Evolutionary conservation across 2,329 filamentous ascomycete species (phyloP).

Genomic region (Aspergillus quadricinctus): DNA sequence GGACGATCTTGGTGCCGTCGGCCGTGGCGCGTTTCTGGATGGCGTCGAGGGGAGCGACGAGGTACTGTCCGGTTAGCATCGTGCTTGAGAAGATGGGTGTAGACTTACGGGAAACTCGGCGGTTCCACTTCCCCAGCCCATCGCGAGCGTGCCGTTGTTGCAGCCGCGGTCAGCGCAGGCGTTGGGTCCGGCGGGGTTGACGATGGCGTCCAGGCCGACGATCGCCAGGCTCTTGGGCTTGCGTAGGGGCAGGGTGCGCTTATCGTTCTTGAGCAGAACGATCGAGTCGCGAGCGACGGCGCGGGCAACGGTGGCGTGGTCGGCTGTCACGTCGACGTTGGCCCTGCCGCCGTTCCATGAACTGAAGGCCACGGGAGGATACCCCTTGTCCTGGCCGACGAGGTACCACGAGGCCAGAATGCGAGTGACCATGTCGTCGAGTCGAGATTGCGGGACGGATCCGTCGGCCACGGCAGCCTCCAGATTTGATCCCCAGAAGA

Average conservation of each 20-base stretch:
- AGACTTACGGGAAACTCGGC: slow-evolving; percentile 56
- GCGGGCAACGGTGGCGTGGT: slow-evolving; percentile 37
- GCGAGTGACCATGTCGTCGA: slow-evolving; percentile 59
- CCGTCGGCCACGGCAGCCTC: slow-evolving; percentile 57
- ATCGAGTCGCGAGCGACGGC: slow-evolving; percentile 44
- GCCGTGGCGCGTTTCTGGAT: slow-evolving; percentile 35
- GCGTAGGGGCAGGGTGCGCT: slow-evolving; percentile 41
- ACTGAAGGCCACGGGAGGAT: slow-evolving; percentile 43
- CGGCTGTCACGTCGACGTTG: slow-evolving; percentile 34
- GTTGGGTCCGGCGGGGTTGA: slow-evolving; percentile 45
- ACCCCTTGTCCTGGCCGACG: slow-evolving; percentile 43
- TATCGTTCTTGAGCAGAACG: slow-evolving; percentile 45
- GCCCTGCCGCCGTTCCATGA: slow-evolving; percentile 40
- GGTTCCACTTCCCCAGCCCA: slow-evolving; percentile 72
- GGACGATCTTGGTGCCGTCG: slow-evolving; percentile 40
- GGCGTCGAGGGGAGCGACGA: slow-evolving; percentile 42
- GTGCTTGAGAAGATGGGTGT: not conserved
- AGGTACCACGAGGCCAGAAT: slow-evolving; percentile 49
- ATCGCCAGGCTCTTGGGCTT: slow-evolving; percentile 46
- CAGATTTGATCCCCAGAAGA: slow-evolving; percentile 37
- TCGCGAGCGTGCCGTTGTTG: slow-evolving; percentile 63
- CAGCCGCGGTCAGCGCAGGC: slow-evolving; percentile 60
- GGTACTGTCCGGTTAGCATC: slow-evolving; percentile 25
- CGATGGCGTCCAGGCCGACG: slow-evolving; percentile 48
- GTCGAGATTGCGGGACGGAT: slow-evolving; percentile 50